These are phyloP conservation scores for Tilletiaria anomala DNA, from an alignment of 1,284 basidiomycete species.

Conservation along the genomic window DNA sequence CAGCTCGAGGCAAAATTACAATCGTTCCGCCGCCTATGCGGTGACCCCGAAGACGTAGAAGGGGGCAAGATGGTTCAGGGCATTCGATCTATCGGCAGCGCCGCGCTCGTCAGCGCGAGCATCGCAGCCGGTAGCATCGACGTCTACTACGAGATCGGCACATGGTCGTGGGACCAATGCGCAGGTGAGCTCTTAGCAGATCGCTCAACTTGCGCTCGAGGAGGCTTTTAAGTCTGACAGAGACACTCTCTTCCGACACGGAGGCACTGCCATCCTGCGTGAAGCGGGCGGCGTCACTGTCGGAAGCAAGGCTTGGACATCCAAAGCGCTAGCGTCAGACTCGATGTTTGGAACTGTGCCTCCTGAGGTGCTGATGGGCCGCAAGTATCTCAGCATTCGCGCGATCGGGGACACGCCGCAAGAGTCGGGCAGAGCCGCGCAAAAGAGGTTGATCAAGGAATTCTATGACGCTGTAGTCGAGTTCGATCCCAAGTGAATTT, in stretches of 20 bases:
- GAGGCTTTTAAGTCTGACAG: not conserved
- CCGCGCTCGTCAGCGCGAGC: constrained; percentile 30
- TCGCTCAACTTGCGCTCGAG: not conserved
- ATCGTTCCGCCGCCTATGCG: constrained; percentile 63
- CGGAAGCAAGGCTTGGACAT: no score
- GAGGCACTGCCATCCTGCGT: constrained; percentile 79
- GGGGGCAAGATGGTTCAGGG: constrained; percentile 75
- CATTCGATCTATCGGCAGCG: constrained; percentile 23
- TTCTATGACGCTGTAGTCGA: constrained; percentile 73
- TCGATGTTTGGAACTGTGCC: constrained; percentile 47
- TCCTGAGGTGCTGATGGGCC: constrained; percentile 59
- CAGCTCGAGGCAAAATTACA: constrained; percentile 54
- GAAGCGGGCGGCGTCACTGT: constrained; percentile 65
- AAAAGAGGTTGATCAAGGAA: constrained; percentile 64
- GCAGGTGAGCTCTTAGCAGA: no score
- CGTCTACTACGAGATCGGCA: constrained; percentile 37
- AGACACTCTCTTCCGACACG: no score
- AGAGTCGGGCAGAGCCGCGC: constrained; percentile 57
- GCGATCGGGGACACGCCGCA: constrained; percentile 39
- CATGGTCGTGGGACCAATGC: constrained; percentile 29
- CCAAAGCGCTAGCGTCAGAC: no score
- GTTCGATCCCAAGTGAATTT: constrained; percentile 44
- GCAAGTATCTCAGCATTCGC: constrained; percentile 69
- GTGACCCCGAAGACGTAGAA: constrained; percentile 51
- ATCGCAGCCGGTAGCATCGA: constrained; percentile 31